These are phyloP conservation scores for Geotrichum restrictum DNA, from an alignment of 1,139 yeast species.

Conservation along the genomic window DNA sequence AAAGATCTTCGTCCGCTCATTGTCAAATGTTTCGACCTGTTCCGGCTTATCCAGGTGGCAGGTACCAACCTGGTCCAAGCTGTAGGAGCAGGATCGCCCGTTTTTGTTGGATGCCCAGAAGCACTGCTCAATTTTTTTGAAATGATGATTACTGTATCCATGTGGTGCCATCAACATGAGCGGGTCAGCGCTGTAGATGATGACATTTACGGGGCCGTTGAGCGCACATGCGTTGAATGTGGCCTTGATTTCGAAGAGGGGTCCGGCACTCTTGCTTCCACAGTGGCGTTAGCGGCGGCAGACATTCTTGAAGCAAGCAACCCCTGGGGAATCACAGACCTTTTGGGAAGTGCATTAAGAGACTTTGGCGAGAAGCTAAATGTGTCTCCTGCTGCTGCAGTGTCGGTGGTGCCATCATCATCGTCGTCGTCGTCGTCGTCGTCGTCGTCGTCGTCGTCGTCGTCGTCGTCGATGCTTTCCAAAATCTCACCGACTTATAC, in stretches of 20 bases:
- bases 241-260: conserved; percentile 18
- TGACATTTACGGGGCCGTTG: conserved; percentile 15
- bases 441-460: too few relatives aligned
- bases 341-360: conserved; percentile 30
- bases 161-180: conserved; percentile 36
- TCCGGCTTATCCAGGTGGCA: conserved; percentile 27
- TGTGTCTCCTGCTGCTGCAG: background rate
- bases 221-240: conserved; percentile 16
- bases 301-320: conserved; percentile 32
- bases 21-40: conserved; percentile 31
- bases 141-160: conserved; percentile 29
- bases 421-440: background rate
- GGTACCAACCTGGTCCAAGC: conserved; percentile 25
- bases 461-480: too few relatives aligned
- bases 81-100: conserved; percentile 18
- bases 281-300: conserved; percentile 33
- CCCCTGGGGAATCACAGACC: conserved; percentile 34
- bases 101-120: conserved; percentile 22
- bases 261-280: conserved; percentile 31
- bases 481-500: too few relatives aligned
- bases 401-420: background rate
- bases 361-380: conserved; percentile 25
- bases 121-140: conserved; percentile 31
- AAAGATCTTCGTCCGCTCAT: conserved; percentile 23
- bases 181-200: conserved; percentile 11